Base-by-base conservation (phyloP, 495 filamentous ascomycete genomes). In the Podospora pseudocomata region DNA sequence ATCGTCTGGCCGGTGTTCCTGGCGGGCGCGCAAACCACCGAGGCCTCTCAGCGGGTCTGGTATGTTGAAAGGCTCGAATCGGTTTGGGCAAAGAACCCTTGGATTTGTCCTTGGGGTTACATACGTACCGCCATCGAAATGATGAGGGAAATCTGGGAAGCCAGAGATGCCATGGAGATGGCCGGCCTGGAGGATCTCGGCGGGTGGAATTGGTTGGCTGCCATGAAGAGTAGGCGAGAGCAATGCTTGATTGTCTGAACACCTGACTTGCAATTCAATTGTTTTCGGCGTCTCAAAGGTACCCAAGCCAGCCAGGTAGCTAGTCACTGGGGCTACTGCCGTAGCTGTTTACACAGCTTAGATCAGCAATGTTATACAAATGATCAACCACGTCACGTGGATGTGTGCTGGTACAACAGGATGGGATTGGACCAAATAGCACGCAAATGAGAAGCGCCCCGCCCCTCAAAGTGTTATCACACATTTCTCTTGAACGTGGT, bases 1-100 rank as follows among this genome's bases (percentile, higher is more conserved):
- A 82, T 84, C 0, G 78, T 86, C 0, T 88, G 86, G 86, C 85
- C 86, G 0, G 84, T 86, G 1, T 86, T 87, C 58, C 76, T 88
- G 53, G 83, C 83, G 0, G 86, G 85, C 1, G 74, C 87, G 4
- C 85, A 87, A 44, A 77, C 80, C 5, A 71, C 79, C 57, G 73
- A 79, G 9, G 54, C 68, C 6, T 58, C 56, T 1, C 72, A 72
- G 49, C 69, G 82, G 19, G 58, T 57, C 1, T 81, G 80, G 80
- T 77, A 77, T n/a, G 57, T 76, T 32, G 73, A 78, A 30, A 75
- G 80, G 15, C 71, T 84, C 44, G 61, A 70, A 16, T 75, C 76
- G 4, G 74, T 83, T 64, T 77, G 75, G 69, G 69, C 62, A 9
- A 64, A 61, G 56, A 73, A 73, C 32, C 73, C 75, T 16, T 74